Evolutionary conservation across 1,139 yeast genomes (phyloP).

Genomic region (Yamadazyma conglobata): DNA sequence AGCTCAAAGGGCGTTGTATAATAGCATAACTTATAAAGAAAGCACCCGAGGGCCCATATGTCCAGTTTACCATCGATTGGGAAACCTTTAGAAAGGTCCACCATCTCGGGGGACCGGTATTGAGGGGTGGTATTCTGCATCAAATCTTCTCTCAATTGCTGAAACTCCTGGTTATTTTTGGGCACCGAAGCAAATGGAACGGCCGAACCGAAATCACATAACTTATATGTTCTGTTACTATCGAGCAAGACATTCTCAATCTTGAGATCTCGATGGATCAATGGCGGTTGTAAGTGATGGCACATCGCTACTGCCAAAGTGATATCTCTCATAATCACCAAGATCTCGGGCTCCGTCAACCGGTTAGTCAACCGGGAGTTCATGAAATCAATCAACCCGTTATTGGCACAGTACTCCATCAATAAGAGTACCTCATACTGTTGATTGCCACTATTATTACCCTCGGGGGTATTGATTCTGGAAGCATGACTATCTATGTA

Average conservation of each 20-base stretch:
- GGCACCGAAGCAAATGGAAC: constrained; percentile 62
- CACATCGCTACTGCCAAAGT: constrained; percentile 82
- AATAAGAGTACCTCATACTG: constrained; percentile 85
- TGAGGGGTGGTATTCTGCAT: constrained; percentile 80
- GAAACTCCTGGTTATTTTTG: constrained; percentile 57
- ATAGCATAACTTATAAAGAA: constrained; percentile 70
- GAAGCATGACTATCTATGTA: constrained; percentile 96
- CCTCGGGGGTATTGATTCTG: constrained; percentile 31
- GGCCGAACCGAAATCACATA: constrained; percentile 80
- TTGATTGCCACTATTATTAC: constrained; percentile 24
- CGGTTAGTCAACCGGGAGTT: constrained; percentile 82
- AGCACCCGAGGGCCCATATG: constrained; percentile 83
- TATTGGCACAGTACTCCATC: constrained; percentile 88
- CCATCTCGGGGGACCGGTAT: constrained; percentile 80
- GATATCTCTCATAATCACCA: constrained; percentile 78
- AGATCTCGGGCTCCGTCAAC: constrained; percentile 76
- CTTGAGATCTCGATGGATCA: constrained; percentile 83
- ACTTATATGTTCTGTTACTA: constrained; percentile 51
- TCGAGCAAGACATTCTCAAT: constrained; percentile 74
- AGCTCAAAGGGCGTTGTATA: constrained; percentile 84
- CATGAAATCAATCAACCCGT: constrained; percentile 91
- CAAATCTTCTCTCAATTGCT: constrained; percentile 60
- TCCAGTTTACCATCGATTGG: constrained; percentile 77
- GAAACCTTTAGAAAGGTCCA: constrained; percentile 61
- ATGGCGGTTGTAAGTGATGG: constrained; percentile 78